Percentiles rank a stretch among this genome's conserved stretches.
Evolutionary conservation across 768 basidiomycete genomes (phyloP).

Genomic region (Lactarius hengduanensis): DNA sequence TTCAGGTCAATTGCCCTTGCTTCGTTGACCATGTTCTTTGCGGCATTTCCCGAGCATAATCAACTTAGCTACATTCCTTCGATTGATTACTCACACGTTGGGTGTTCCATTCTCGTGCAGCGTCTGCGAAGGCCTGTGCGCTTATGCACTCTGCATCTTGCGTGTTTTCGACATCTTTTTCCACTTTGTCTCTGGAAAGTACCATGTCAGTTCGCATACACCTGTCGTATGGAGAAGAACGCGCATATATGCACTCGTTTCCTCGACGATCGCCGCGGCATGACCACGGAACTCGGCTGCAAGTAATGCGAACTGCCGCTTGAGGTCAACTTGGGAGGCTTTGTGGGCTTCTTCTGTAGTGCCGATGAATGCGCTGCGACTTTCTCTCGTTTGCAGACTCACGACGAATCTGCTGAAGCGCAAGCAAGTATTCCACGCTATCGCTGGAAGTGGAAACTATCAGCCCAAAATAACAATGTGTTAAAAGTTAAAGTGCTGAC

Average conservation of each 20-base stretch:
- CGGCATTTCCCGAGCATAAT: neutral
- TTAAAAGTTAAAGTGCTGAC: neutral
- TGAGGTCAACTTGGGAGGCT: conserved; percentile 9
- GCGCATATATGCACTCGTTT: conserved; percentile 27
- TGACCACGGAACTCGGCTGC: conserved; percentile 22
- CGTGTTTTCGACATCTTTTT: conserved; percentile 8
- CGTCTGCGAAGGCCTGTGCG: conserved; percentile 5
- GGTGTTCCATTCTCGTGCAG: conserved; percentile 17
- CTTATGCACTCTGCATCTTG: neutral
- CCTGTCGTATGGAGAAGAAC: neutral
- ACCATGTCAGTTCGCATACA: conserved; percentile 2
- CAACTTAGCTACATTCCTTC: neutral
- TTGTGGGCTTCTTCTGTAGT: conserved; percentile 10
- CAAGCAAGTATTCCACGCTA: conserved; percentile 15
- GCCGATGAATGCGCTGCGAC: neutral
- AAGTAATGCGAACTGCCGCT: conserved; percentile 15
- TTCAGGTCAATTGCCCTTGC: conserved; percentile 17
- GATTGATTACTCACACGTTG: conserved; percentile 15
- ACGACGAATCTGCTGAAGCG: conserved; percentile 22
- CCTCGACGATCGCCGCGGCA: conserved; percentile 15
- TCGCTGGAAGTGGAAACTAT: conserved; percentile 1
- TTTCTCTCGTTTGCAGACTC: neutral
- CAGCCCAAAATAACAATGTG: neutral
- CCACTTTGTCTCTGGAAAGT: conserved; percentile 14
- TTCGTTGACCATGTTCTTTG: conserved; percentile 14